Conservation (phyloP, 352 stramenopile genomes). For the Phytophthora brassicae region DNA sequence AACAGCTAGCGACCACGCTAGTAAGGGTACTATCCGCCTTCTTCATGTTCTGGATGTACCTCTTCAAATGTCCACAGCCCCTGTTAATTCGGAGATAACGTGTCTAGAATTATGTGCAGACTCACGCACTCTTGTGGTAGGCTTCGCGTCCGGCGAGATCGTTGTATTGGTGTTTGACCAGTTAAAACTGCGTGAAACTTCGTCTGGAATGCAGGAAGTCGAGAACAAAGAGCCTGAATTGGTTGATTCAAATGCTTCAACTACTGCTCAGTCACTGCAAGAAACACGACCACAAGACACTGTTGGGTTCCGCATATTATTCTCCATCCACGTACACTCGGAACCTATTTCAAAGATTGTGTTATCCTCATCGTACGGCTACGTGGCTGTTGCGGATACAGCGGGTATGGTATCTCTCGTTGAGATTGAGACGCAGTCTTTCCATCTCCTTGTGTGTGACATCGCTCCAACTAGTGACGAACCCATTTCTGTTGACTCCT, state of each 20-base stretch:
- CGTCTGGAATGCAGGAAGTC: not conserved
- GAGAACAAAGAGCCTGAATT: not conserved
- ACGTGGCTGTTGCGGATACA: slow-evolving; percentile 54
- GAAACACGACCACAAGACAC: slow-evolving; percentile 15
- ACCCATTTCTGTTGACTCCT: slow-evolving; percentile 52
- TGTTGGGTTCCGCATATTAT: slow-evolving; percentile 46
- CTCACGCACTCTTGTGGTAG: slow-evolving; percentile 48
- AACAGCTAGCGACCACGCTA: slow-evolving; percentile 45
- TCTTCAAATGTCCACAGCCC: slow-evolving; percentile 35
- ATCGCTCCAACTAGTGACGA: slow-evolving; percentile 43
- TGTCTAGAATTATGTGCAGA: slow-evolving; percentile 51
- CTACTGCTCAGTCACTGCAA: slow-evolving; percentile 1
- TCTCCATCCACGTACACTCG: slow-evolving; percentile 62
- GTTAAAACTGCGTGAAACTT: slow-evolving; percentile 11
- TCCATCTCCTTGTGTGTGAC: slow-evolving; percentile 64
- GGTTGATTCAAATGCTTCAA: not conserved
- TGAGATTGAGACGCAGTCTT: slow-evolving; percentile 46
- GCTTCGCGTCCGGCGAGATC: slow-evolving; percentile 60
- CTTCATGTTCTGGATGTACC: slow-evolving; percentile 55
- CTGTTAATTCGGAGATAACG: slow-evolving; percentile 41
- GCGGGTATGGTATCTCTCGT: slow-evolving; percentile 64
- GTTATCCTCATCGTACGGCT: slow-evolving; percentile 52
- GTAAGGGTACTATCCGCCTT: slow-evolving; percentile 55
- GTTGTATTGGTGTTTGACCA: slow-evolving; percentile 50
- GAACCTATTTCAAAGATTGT: slow-evolving; percentile 52